phyloP scores from a whole-genome alignment of 1,139 yeast species.

The Saccharomyces hybrid region DNA sequence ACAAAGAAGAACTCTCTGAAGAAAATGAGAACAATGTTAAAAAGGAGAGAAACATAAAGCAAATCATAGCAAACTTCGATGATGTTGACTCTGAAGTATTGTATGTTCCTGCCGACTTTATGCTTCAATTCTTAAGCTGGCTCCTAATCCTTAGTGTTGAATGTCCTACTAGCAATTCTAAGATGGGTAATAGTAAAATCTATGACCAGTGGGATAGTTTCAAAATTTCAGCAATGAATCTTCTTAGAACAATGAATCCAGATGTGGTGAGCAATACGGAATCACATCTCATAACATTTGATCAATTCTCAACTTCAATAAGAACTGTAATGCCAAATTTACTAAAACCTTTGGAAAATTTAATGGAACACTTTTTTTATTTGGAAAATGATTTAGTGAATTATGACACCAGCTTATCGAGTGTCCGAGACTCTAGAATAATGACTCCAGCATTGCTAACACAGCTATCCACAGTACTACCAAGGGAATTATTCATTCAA shows the following conservation, averaged over 20 bases:
- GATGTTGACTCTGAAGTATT: conserved; percentile 32
- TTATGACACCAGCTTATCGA: conserved; percentile 3
- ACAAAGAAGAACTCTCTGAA: conserved; percentile 25
- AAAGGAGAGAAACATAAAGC: conserved; percentile 8
- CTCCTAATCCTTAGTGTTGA: conserved; percentile 35
- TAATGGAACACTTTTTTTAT: conserved; percentile 36
- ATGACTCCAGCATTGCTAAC: conserved; percentile 31
- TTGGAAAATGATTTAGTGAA: conserved; percentile 16
- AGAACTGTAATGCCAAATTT: conserved; percentile 35
- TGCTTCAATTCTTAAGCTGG: conserved; percentile 40
- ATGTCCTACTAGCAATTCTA: conserved; percentile 27
- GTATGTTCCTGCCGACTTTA: conserved; percentile 33
- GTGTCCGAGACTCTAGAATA: conserved; percentile 20
- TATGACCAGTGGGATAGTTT: conserved; percentile 21
- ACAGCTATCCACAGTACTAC: conserved; percentile 30
- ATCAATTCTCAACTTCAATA: conserved; percentile 35
- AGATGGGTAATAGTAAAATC: conserved; percentile 11
- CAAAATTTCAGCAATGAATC: conserved; percentile 26
- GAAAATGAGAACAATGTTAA: conserved; percentile 7
- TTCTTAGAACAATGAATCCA: conserved; percentile 43
- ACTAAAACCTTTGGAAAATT: conserved; percentile 33
- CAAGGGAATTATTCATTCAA: conserved; percentile 32
- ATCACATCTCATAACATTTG: conserved; percentile 29
- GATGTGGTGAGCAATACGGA: conserved; percentile 26
- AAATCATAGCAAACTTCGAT: conserved; percentile 26